These are phyloP conservation scores for Bauhinia variegata DNA, from an alignment of 306 rosid species.

Conservation along the genomic window DNA sequence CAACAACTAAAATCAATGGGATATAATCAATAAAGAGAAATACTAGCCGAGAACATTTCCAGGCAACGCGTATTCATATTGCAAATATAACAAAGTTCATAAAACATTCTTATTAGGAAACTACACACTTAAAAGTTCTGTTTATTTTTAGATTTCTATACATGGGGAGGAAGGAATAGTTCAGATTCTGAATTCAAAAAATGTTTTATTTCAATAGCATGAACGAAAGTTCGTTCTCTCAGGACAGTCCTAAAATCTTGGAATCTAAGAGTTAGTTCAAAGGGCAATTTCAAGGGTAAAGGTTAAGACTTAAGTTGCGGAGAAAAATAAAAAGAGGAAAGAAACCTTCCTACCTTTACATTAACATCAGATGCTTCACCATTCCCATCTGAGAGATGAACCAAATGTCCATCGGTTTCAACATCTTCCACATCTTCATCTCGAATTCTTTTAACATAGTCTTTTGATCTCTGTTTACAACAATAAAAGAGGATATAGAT, in stretches of 20 bases:
- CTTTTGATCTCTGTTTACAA: constrained; percentile 60
- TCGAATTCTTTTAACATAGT: constrained; percentile 53
- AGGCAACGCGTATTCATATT: background rate
- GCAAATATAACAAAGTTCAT: background rate
- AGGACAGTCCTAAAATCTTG: background rate
- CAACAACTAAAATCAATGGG: constrained; percentile 3
- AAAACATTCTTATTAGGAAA: background rate
- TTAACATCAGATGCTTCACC: constrained; percentile 45
- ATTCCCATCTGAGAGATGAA: constrained; percentile 37
- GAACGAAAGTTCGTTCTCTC: background rate
- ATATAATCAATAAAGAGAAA: background rate
- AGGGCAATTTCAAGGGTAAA: constrained; percentile 9
- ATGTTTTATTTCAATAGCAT: background rate
- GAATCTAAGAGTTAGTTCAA: constrained; percentile 4
- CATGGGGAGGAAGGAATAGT: background rate
- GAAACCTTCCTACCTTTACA: constrained; percentile 50
- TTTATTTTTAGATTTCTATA: too few relatives aligned
- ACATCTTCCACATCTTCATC: constrained; percentile 82
- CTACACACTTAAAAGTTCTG: background rate
- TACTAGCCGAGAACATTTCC: too few relatives aligned
- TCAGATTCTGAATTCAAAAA: background rate
- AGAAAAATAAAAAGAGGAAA: background rate
- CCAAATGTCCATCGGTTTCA: constrained; percentile 51
- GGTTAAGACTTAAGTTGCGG: constrained; percentile 8
- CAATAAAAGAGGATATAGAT: constrained; percentile 8